Conservation (phyloP, 2,329 filamentous ascomycete genomes). For the Macrophomina pseudophaseolina region DNA sequence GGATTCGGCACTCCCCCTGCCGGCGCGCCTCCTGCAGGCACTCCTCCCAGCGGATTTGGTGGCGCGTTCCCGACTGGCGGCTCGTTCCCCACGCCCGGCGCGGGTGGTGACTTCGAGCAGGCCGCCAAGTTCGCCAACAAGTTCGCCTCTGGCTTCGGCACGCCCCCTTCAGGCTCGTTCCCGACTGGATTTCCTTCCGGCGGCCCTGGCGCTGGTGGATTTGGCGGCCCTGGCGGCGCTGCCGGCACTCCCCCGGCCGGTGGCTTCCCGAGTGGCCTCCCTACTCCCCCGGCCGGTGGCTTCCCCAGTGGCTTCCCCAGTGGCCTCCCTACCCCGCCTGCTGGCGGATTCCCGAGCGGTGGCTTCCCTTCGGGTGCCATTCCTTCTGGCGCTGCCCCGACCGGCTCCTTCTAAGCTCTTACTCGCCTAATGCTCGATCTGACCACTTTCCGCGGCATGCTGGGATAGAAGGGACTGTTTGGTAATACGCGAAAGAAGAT, state of each 20-base stretch:
- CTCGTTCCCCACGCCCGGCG: background rate
- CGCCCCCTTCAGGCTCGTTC: background rate
- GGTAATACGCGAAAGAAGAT: background rate
- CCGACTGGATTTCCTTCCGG: background rate
- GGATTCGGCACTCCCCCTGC: background rate
- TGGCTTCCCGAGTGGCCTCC: background rate
- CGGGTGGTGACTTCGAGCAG: constrained; percentile 7
- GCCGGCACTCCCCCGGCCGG: background rate
- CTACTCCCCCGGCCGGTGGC: background rate
- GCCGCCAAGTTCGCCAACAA: constrained; percentile 14
- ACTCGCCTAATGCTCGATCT: constrained; percentile 6
- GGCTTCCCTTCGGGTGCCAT: background rate
- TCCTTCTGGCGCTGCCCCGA: background rate
- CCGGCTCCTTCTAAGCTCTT: background rate
- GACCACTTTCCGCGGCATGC: background rate
- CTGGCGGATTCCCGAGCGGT: background rate
- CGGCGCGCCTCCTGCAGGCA: background rate
- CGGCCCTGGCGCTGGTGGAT: background rate
- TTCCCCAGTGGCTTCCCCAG: background rate
- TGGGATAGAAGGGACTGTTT: no score
- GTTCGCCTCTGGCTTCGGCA: constrained; percentile 8
- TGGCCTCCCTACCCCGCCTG: background rate
- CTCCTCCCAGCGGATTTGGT: background rate
- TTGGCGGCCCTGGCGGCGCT: background rate
- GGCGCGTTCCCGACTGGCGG: background rate